Conservation (phyloP, 805 yeast species). For the Candida hispaniensis region DNA sequence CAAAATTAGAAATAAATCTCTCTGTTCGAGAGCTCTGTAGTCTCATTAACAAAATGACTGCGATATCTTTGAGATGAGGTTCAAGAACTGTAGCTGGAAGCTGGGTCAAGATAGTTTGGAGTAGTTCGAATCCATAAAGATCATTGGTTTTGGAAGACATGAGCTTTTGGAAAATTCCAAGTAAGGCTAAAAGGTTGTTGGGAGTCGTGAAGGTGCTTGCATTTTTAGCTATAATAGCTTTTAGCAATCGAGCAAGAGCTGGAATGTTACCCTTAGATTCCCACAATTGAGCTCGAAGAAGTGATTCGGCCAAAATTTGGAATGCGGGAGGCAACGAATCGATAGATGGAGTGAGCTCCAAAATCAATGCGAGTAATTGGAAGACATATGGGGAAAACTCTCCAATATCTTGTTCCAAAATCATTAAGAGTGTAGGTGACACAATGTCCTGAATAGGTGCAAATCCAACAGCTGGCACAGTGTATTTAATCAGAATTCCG, state of each 20-base stretch:
- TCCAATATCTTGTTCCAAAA: conserved; percentile 75
- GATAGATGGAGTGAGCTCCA: conserved; percentile 48
- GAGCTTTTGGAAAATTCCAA: conserved; percentile 94
- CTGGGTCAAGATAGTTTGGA: conserved; percentile 54
- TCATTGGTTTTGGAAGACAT: conserved; percentile 79
- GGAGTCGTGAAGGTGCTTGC: conserved; percentile 32
- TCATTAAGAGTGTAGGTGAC: conserved; percentile 52
- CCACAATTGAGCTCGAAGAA: conserved; percentile 88
- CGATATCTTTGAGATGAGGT: conserved; percentile 57
- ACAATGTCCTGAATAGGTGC: conserved; percentile 39
- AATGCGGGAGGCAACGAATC: conserved; percentile 50
- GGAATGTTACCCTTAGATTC: conserved; percentile 89
- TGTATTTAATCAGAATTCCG: conserved; percentile 58
- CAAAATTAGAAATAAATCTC: conserved; percentile 60
- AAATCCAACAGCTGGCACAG: conserved; percentile 29
- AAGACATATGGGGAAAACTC: conserved; percentile 91
- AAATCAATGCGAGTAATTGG: conserved; percentile 72
- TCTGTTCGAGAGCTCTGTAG: conserved; percentile 75
- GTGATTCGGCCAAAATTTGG: conserved; percentile 60
- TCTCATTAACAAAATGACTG: conserved; percentile 65
- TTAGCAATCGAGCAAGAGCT: conserved; percentile 72
- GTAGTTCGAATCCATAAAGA: conserved; percentile 68
- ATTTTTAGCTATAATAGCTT: conserved; percentile 47
- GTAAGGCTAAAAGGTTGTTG: conserved; percentile 53
- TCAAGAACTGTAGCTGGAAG: conserved; percentile 42